A percentile compares a stretch with the other conserved stretches of the same genome.
Evolutionary conservation across 768 basidiomycete genomes (phyloP).

Genomic region (Suillus lakei): DNA sequence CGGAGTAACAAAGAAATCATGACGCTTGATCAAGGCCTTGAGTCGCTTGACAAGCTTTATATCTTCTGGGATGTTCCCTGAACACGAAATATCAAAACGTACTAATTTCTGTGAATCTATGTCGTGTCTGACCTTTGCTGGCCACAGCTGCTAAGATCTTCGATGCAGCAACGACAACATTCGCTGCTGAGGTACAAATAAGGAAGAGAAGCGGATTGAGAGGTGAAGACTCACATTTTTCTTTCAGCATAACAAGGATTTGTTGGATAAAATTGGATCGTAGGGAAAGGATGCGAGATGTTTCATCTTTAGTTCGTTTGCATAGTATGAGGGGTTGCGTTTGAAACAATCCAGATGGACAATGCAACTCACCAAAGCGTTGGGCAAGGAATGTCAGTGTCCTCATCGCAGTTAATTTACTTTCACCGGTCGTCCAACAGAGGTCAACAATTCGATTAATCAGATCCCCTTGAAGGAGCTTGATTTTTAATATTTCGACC

Average conservation of each 20-base stretch:
- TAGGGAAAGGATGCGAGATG: neutral
- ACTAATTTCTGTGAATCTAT: neutral
- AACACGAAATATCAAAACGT: neutral
- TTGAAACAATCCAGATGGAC: constrained; percentile 15
- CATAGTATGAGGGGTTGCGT: constrained; percentile 30
- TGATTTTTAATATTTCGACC: constrained; percentile 12
- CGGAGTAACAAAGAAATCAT: constrained; percentile 34
- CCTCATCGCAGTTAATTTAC: constrained; percentile 16
- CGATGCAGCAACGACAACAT: constrained; percentile 27
- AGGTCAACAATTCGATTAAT: constrained; percentile 22
- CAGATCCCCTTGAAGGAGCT: constrained; percentile 22
- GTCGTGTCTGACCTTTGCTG: constrained; percentile 10
- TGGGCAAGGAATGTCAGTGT: neutral
- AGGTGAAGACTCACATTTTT: constrained; percentile 3
- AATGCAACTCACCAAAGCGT: neutral
- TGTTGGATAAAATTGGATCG: neutral
- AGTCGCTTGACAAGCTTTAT: constrained; percentile 18
- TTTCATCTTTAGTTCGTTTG: constrained; percentile 29
- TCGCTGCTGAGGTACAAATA: constrained; percentile 23
- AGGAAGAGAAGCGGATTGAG: neutral
- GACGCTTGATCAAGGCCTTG: constrained; percentile 22
- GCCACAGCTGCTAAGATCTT: constrained; percentile 24
- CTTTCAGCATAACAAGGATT: constrained; percentile 17
- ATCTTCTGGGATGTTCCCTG: neutral
- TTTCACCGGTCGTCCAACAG: constrained; percentile 23